Evolutionary conservation across 768 basidiomycete genomes (phyloP), one percentile per base, ranked within the genome.

Genomic region (Amanita muscaria): DNA sequence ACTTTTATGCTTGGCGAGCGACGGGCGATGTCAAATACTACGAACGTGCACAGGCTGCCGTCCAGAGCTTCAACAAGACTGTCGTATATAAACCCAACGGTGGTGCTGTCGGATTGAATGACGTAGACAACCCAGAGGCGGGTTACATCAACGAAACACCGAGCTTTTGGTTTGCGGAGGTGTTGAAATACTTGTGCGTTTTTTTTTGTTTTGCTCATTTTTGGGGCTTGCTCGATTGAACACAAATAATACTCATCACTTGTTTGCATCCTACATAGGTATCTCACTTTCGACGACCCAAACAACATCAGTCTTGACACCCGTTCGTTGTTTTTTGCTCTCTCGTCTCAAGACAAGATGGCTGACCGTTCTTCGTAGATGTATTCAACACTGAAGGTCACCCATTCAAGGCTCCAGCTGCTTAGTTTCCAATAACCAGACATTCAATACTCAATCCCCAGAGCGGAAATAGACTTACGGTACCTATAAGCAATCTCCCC

Each of bases 361-460:
- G 21, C 5, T 33, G 35, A 36, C 18, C 29, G 44, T 11, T 11
- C 14, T 38, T 30, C 39, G 4, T 36, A 80, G 77, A 64, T 24
- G 76, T 81, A 21, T 80, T 80, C 66, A 86, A 83, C 60, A 86
- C 84, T 11, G 83, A 86, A 56, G 72, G 72, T 3, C 83, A 86
- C 52, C 80, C 79, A 1, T 76, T 83, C 63, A 67, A 66, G 43
- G 81, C 81, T 0, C 80, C 81, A 0, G 52, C 67, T 1, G 60
- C 67, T 63, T 58, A 44, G 2, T 16, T 4, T 16, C n/a, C n/a
- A n/a, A n/a, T n/a, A n/a, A n/a, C n/a, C n/a, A n/a, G n/a, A n/a
- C n/a, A n/a, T n/a, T n/a, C n/a, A n/a, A n/a, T n/a, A n/a, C n/a
- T n/a, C n/a, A n/a, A n/a, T n/a, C n/a, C n/a, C n/a, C n/a, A n/a